These are phyloP conservation scores for Rosa rugosa DNA, from an alignment of 306 rosid species.

Conservation along the genomic window DNA sequence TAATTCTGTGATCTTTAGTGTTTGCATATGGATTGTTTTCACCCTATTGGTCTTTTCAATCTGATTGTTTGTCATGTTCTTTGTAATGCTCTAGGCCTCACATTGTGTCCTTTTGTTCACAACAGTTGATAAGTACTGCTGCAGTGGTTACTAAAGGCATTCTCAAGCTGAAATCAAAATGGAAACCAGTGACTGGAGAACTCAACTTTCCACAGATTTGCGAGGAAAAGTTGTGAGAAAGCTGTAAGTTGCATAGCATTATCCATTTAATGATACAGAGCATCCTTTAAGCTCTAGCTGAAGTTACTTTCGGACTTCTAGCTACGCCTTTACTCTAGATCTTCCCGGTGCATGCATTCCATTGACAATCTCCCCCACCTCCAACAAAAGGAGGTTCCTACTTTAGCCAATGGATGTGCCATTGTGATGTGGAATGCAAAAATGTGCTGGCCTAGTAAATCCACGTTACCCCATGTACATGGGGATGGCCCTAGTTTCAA, in stretches of 20 bases:
- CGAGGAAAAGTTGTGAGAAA: slow-evolving; percentile 5
- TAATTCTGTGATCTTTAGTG: background rate
- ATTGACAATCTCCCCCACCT: too few species aligned
- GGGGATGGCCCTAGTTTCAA: background rate
- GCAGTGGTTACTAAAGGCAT: background rate
- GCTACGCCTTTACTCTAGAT: background rate
- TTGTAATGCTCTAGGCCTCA: background rate
- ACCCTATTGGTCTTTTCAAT: background rate
- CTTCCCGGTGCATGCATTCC: too few species aligned
- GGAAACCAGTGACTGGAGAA: slow-evolving; percentile 17
- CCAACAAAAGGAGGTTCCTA: too few species aligned
- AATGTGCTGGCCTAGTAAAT: background rate
- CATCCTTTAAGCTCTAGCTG: background rate
- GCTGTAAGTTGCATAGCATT: slow-evolving; percentile 21
- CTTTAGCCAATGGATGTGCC: background rate
- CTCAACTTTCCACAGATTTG: background rate
- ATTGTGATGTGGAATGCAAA: background rate
- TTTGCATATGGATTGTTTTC: background rate
- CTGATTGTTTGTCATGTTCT: background rate
- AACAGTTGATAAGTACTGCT: background rate
- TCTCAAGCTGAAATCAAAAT: slow-evolving; percentile 2
- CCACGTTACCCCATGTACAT: background rate
- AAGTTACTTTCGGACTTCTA: background rate
- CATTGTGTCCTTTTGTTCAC: background rate
- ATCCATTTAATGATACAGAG: background rate